A percentile compares a stretch with the other conserved stretches of the same genome.
Conservation (phyloP, 768 basidiomycete species). For the Crucibulum laeve region DNA sequence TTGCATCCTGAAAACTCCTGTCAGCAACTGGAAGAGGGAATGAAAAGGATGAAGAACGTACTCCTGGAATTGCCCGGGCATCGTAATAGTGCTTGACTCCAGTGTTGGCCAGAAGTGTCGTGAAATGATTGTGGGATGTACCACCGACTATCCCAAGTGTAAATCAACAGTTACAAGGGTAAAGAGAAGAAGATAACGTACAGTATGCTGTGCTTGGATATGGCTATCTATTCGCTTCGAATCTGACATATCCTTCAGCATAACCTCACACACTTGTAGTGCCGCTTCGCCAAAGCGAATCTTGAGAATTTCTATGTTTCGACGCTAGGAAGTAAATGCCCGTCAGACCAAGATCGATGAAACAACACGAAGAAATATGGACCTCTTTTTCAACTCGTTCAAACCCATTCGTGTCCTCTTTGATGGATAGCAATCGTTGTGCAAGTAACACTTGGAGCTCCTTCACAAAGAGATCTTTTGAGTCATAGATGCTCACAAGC, state of each 20-base stretch:
- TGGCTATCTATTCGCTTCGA: conserved; percentile 87
- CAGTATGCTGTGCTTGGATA: conserved; percentile 69
- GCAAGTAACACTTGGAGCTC: conserved; percentile 92
- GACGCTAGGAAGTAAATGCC: conserved; percentile 48
- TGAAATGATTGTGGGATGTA: conserved; percentile 91
- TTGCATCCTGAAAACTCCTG: conserved; percentile 49
- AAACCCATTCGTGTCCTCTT: conserved; percentile 73
- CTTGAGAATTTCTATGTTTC: conserved; percentile 92
- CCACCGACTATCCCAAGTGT: conserved; percentile 41
- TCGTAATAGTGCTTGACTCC: conserved; percentile 63
- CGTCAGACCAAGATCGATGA: conserved; percentile 1
- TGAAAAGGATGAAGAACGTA: conserved; percentile 29
- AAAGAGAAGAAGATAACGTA: conserved; percentile 26
- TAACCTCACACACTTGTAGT: conserved; percentile 94
- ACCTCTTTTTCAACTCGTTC: conserved; percentile 77
- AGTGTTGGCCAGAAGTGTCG: conserved; percentile 93
- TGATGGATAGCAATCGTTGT: conserved; percentile 76
- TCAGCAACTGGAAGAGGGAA: not conserved
- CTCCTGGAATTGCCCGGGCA: conserved; percentile 86
- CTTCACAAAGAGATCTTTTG: conserved; percentile 93
- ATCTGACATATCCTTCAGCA: conserved; percentile 96
- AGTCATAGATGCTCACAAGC: conserved; percentile 95
- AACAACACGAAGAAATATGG: not conserved
- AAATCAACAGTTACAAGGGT: not conserved
- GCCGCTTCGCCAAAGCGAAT: conserved; percentile 92